phyloP scores from a whole-genome alignment of 2,329 filamentous ascomycete genomes.

The Claviceps sorghi region DNA sequence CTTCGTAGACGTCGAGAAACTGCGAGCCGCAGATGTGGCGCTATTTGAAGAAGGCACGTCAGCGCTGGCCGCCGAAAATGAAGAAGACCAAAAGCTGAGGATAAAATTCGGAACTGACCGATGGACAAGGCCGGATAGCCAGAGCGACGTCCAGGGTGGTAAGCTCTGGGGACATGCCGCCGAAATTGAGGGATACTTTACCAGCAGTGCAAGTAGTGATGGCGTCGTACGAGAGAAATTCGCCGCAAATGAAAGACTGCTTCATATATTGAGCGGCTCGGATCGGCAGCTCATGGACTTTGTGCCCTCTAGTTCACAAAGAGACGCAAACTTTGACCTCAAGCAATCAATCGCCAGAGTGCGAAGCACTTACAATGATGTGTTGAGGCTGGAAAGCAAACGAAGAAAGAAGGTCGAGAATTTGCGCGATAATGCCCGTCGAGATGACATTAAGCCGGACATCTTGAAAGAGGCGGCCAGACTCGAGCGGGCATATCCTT shows the following conservation, averaged over 20 bases:
- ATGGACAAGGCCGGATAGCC: conserved; percentile 60
- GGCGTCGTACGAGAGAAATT: conserved; percentile 62
- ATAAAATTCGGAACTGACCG: conserved; percentile 73
- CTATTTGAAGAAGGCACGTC: conserved; percentile 75
- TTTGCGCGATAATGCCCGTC: conserved; percentile 62
- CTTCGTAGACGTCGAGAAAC: conserved; percentile 76
- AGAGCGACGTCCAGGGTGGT: conserved; percentile 46
- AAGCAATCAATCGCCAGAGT: conserved; percentile 66
- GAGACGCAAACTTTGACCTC: conserved; percentile 64
- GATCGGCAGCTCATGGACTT: conserved; percentile 74
- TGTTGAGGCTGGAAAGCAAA: conserved; percentile 67
- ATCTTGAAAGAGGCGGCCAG: conserved; percentile 72
- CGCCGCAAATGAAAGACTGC: conserved; percentile 55
- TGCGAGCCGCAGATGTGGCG: conserved; percentile 64
- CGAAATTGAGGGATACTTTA: conserved; percentile 81
- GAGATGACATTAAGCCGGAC: conserved; percentile 78
- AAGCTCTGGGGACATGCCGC: conserved; percentile 61
- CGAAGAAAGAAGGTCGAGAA: conserved; percentile 66
- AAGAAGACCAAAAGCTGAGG: conserved; percentile 65
- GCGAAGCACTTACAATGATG: conserved; percentile 69
- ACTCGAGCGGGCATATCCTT: conserved; percentile 73
- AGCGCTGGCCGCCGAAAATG: conserved; percentile 62
- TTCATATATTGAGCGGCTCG: conserved; percentile 62
- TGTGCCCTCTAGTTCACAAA: conserved; percentile 71
- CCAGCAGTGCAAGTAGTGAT: conserved; percentile 42